phyloP scores from a whole-genome alignment of 306 rosid genomes.

The Dryas octopetala region DNA sequence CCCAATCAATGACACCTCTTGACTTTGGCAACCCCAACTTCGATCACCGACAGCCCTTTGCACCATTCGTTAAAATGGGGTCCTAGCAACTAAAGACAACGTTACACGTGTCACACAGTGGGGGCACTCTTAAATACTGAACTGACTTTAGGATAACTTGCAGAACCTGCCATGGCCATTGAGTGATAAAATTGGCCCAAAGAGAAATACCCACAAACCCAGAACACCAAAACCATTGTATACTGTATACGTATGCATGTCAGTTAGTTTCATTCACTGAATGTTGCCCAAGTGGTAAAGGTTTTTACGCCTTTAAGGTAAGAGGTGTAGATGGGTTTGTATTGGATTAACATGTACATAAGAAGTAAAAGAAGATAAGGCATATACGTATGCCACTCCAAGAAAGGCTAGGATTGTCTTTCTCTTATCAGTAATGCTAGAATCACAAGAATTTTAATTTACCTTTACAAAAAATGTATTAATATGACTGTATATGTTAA shows the following conservation, averaged over 20 bases:
- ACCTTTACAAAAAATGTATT: too few species aligned
- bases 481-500: too few species aligned
- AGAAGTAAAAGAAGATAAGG: constrained; percentile 12
- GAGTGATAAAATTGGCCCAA: not conserved
- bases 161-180: not conserved
- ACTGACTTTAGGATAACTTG: not conserved
- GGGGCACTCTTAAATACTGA: not conserved
- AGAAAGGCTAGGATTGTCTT: not conserved
- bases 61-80: not conserved
- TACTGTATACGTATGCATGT: not conserved
- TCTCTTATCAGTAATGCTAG: not conserved
- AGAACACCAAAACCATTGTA: not conserved
- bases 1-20: constrained; percentile 17
- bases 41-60: too few species aligned
- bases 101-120: not conserved
- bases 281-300: not conserved
- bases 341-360: not conserved
- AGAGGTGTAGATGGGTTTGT: not conserved
- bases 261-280: not conserved
- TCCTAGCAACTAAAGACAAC: not conserved
- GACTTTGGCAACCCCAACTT: constrained; percentile 18
- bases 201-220: not conserved
- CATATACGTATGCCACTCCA: not conserved
- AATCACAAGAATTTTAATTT: too few species aligned
- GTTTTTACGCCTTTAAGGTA: not conserved